Base-by-base conservation (phyloP, 495 filamentous ascomycete genomes). In the Diplogelasinospora grovesii region DNA sequence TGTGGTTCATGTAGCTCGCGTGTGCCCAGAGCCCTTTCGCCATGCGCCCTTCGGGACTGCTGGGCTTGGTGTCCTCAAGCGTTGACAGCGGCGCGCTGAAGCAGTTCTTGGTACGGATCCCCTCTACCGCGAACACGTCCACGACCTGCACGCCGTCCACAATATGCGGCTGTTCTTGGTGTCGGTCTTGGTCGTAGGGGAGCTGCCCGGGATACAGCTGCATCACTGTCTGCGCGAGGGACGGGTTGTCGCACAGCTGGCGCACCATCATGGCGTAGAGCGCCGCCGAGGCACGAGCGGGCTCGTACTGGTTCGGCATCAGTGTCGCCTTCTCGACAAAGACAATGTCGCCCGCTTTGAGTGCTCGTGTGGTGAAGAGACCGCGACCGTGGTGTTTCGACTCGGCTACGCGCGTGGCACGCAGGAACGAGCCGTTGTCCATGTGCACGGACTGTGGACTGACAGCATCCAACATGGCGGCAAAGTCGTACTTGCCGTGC, bases 1-100 rank as follows among this genome's bases (percentile, higher is more conserved):
- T 65, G 48, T 82, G 77, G 53, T 81, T 81, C 42, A 75, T 63
- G 50, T 65, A 68, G 1, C 70, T 68, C 3, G 74, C 69, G 28
- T 63, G 46, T 4, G 56, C 46, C 78, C 79, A 82, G 14, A 82
- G 33, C 0, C 73, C 76, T 42, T 56, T 61, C 1, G 59, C 62
- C 21, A 60, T 53, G 16, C 57, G 19, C 10, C 56, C 44, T 3
- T 49, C 45, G 14, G 48, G 43, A 13, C 35, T 26, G 27, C 24
- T 25, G 6, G 44, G 56, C 41, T 53, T 37, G 22, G 65, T 55
- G 48, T 66, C 57, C 29, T 64, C 48, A 28, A 56, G 41, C 9
- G 64, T 65, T 7, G 62, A 58, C 19, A 61, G 43, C 1, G 69
- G 70, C 24, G 59, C 59, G 33, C 63, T 66, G 49, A 78, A 78